Conservation (phyloP, 2,329 filamentous ascomycete species). For the Hypomyces perniciosus region DNA sequence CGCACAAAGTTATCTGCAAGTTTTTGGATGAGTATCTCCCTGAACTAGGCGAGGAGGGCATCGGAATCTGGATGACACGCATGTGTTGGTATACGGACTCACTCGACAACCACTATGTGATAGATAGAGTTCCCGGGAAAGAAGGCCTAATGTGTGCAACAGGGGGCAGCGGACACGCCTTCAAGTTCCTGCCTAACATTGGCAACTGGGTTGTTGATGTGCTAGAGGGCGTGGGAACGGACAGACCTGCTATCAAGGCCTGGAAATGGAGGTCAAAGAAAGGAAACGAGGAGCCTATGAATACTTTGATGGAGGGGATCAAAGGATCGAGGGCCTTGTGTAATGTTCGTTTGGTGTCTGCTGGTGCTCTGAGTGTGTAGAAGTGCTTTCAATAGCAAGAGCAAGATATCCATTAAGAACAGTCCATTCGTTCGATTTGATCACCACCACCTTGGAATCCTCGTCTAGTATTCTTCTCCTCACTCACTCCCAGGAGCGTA, state of each 20-base stretch:
- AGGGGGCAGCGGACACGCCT: slow-evolving; percentile 55
- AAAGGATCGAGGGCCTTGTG: neutral
- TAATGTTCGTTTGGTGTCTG: slow-evolving; percentile 1
- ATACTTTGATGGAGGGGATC: slow-evolving; percentile 7
- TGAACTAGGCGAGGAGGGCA: slow-evolving; percentile 30
- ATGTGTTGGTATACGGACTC: slow-evolving; percentile 30
- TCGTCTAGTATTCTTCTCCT: no score
- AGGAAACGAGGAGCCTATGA: neutral
- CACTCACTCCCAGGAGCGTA: neutral
- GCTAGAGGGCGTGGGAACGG: slow-evolving; percentile 21
- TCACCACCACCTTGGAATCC: no score
- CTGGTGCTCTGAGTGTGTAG: neutral
- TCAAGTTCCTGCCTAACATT: slow-evolving; percentile 56
- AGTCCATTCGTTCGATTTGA: no score
- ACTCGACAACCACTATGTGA: slow-evolving; percentile 28
- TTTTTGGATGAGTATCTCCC: slow-evolving; percentile 38
- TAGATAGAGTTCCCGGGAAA: slow-evolving; percentile 41
- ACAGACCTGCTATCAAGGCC: slow-evolving; percentile 1
- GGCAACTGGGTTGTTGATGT: slow-evolving; percentile 47
- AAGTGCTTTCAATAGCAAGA: no score
- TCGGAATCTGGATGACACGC: slow-evolving; percentile 21
- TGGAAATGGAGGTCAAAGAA: slow-evolving; percentile 9
- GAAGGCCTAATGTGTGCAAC: slow-evolving; percentile 55
- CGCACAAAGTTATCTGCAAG: slow-evolving; percentile 20
- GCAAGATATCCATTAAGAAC: no score